Evolutionary conservation across 2,329 filamentous ascomycete species (phyloP), one percentile per base, ranked within the genome.

Genomic region (Aspergillus costaricaensis): DNA sequence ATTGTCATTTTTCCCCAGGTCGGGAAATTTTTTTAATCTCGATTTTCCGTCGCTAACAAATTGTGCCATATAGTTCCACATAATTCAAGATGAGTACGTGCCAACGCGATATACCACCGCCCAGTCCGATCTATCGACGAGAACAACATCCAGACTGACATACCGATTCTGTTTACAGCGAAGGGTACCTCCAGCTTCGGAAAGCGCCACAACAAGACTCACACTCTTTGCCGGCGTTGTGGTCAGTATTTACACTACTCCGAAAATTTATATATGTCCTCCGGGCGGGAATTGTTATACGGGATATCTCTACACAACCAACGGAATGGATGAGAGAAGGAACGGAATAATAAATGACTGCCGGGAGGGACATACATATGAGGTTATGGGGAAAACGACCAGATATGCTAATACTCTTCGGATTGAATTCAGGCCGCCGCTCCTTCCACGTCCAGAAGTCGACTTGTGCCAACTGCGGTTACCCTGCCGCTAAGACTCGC

Each of bases 361-460:
- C 23, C 30, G 62, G 60, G 57, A 17, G 15, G 25, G 0, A 27
- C 4, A 32, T 9, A n/a, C 17, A 49, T 30, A 49, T 49, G 44
- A 23, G 15, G n/a, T 43, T 19, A 43, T 17, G 2, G 39, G 17
- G n/a, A 43, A 43, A 62, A 36, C 23, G 25, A 55, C 47, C 51
- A 67, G 55, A 60, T 60, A 62, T 61, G 67, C 72, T 73, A 71
- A 77, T 72, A 72, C 65, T 62, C 50, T 59, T 68, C 60, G 63
- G 61, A 63, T 59, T 61, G 32, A 36, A 55, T 67, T 64, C 75
- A 96, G 92, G 94, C 84, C 90, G 91, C 81, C 93, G 95, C 80
- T 96, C 95, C 77, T 89, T 97, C 83, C 95, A 99, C 90, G 89
- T 98, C 85, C 95, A 99, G 87, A 99, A 99, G 91, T 90, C 96